Conservation (phyloP, 2,329 filamentous ascomycete species). For the Paecilomyces fulvus region DNA sequence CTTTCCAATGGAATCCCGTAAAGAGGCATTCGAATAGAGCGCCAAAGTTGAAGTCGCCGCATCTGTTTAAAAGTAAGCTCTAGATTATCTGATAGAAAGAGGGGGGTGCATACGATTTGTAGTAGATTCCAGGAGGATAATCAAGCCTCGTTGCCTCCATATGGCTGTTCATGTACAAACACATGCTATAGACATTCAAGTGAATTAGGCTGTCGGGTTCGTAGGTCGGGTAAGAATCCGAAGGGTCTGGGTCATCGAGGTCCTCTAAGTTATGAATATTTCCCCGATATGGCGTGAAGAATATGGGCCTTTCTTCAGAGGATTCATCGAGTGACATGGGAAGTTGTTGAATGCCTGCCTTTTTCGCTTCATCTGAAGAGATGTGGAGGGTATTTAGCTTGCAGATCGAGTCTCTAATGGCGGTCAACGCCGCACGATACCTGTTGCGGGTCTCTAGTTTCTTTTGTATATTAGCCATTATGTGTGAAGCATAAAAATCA, state of each 20-base stretch:
- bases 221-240: background rate
- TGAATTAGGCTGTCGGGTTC: background rate
- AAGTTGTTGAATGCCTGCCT: background rate
- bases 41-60: constrained; percentile 4
- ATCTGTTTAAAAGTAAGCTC: background rate
- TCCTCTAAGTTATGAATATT: background rate
- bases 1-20: background rate
- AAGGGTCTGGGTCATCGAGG: background rate
- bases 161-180: background rate
- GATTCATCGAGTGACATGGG: background rate
- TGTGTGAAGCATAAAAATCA: too few species aligned
- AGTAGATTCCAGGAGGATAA: background rate
- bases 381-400: background rate
- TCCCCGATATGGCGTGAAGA: background rate
- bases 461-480: background rate
- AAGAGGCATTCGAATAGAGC: background rate
- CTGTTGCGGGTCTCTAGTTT: background rate
- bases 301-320: background rate
- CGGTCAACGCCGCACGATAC: background rate
- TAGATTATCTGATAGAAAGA: background rate
- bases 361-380: background rate
- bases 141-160: background rate
- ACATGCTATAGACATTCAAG: background rate
- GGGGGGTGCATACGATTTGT: background rate
- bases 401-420: background rate